Percentiles rank a stretch among this genome's conserved stretches.
phyloP scores from a whole-genome alignment of 1,139 yeast species.

The Suhomyces choctaworum region DNA sequence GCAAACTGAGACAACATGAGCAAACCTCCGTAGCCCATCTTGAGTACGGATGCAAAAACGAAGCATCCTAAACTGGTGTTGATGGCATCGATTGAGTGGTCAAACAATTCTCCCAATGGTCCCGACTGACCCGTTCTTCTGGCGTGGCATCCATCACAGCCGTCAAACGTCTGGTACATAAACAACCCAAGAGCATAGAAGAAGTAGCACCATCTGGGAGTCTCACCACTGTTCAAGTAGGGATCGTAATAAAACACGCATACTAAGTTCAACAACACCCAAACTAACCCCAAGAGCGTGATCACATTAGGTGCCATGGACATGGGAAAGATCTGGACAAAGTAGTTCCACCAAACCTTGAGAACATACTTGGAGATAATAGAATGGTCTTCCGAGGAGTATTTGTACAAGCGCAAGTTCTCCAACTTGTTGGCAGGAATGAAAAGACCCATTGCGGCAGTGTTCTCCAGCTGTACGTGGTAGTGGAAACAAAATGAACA shows the following conservation, averaged over 20 bases:
- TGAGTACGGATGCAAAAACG: slow-evolving; percentile 70
- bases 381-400: slow-evolving; percentile 79
- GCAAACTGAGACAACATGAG: slow-evolving; percentile 72
- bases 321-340: slow-evolving; percentile 73
- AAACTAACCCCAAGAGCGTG: slow-evolving; percentile 74
- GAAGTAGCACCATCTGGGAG: slow-evolving; percentile 83
- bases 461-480: too few relatives aligned
- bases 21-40: slow-evolving; percentile 68
- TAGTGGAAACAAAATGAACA: not conserved
- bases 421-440: slow-evolving; percentile 60
- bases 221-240: slow-evolving; percentile 45
- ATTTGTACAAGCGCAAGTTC: slow-evolving; percentile 69
- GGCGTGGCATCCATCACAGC: slow-evolving; percentile 95
- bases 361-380: slow-evolving; percentile 70
- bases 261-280: slow-evolving; percentile 62
- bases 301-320: slow-evolving; percentile 90
- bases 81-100: slow-evolving; percentile 89
- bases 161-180: slow-evolving; percentile 93
- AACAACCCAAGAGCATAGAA: slow-evolving; percentile 83
- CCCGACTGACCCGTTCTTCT: slow-evolving; percentile 92
- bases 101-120: slow-evolving; percentile 92
- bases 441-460: slow-evolving; percentile 69
- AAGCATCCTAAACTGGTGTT: slow-evolving; percentile 81
- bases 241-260: slow-evolving; percentile 79
- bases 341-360: slow-evolving; percentile 76